These are phyloP conservation scores for Plasmopara halstedii DNA, from an alignment of 352 stramenopile genomes.

Conservation along the genomic window DNA sequence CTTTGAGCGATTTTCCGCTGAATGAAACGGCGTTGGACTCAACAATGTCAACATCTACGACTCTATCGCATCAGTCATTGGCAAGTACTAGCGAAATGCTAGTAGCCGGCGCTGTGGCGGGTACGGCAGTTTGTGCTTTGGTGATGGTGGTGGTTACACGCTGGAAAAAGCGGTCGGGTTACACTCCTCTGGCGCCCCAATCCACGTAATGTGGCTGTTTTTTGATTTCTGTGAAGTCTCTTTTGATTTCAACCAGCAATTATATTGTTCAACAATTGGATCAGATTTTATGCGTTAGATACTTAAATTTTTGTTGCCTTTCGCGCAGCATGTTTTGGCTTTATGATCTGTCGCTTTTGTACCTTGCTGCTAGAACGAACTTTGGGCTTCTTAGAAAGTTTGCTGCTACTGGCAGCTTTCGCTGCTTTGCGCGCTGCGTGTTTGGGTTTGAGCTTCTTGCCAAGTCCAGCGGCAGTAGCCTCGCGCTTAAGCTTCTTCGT, in stretches of 20 bases:
- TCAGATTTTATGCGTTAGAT: too few relatives aligned
- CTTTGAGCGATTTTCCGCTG: conserved; percentile 47
- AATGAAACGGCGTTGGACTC: conserved; percentile 6
- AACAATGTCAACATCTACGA: conserved; percentile 1
- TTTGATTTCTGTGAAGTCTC: neutral
- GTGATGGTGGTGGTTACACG: conserved; percentile 23
- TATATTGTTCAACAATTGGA: neutral
- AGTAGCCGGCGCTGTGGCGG: conserved; percentile 17
- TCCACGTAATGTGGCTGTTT: conserved; percentile 31
- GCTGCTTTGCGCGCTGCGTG: conserved; percentile 42
- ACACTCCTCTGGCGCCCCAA: conserved; percentile 30
- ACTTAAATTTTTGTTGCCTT: neutral
- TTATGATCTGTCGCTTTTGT: conserved; percentile 39
- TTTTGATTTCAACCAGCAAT: neutral
- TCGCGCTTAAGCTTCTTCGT: conserved; percentile 31
- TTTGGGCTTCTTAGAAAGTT: conserved; percentile 22
- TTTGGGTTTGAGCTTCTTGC: conserved; percentile 57
- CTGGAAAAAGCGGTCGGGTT: conserved; percentile 45
- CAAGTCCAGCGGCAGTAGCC: conserved; percentile 9
- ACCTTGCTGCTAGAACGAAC: conserved; percentile 15
- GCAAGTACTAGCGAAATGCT: conserved; percentile 9
- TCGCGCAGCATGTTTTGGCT: conserved; percentile 55
- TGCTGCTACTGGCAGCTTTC: conserved; percentile 14
- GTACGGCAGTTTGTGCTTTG: conserved; percentile 16
- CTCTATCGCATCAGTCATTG: neutral